phyloP scores from a whole-genome alignment of 495 filamentous ascomycete genomes.

The Bacidia gigantensis region DNA sequence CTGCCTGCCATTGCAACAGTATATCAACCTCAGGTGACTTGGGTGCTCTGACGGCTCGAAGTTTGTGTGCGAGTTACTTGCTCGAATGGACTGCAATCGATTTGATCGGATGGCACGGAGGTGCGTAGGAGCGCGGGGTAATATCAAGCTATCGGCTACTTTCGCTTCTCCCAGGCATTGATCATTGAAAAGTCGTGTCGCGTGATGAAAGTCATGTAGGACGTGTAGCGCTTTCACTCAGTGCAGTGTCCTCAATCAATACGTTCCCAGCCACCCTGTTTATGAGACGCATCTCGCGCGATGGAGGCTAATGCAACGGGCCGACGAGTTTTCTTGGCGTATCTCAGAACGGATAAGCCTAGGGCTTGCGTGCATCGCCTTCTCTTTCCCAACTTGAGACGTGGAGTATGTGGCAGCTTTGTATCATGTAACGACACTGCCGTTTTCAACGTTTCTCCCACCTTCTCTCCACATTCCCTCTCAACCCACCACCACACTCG shows the following conservation, averaged over 20 bases:
- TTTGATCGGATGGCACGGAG: too few species aligned
- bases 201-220: neutral
- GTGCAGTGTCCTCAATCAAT: neutral
- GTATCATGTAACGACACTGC: neutral
- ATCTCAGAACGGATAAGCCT: neutral
- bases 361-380: neutral
- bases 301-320: neutral
- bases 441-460: neutral
- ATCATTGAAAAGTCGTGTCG: neutral
- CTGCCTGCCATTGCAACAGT: neutral
- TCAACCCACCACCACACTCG: neutral
- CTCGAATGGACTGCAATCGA: too few species aligned
- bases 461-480: neutral
- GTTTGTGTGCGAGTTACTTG: too few species aligned
- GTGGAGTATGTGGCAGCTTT: neutral
- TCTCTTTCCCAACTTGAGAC: neutral
- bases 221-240: neutral
- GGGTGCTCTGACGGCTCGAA: too few species aligned
- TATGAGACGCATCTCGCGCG: neutral
- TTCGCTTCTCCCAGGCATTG: neutral
- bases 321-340: neutral
- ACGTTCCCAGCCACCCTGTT: neutral
- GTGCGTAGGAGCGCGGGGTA: too few species aligned
- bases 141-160: too few species aligned
- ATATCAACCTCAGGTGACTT: too few species aligned